Evolutionary conservation across 139 green algal genomes (phyloP).

Genomic region (Chlorella sp.): DNA sequence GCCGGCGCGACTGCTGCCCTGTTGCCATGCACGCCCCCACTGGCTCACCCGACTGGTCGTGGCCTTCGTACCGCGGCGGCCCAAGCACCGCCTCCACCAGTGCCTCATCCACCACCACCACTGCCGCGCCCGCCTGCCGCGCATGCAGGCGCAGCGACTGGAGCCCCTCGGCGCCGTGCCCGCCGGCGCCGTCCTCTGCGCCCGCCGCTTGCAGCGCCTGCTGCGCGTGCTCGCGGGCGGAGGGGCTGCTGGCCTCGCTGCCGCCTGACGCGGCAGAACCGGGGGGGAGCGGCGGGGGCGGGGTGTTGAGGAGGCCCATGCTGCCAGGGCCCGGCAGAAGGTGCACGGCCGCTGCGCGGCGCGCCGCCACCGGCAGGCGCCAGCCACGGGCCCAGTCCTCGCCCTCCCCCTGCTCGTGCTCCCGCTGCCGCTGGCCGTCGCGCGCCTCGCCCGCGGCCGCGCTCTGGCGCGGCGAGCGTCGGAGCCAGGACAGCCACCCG

Average conservation of each 20-base stretch:
- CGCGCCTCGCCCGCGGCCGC: background rate
- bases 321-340: slow-evolving; percentile 22
- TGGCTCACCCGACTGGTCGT: slow-evolving; percentile 26
- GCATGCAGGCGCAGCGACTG: background rate
- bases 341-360: background rate
- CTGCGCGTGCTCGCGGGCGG: background rate
- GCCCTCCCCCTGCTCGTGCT: slow-evolving; percentile 1
- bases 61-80: slow-evolving; percentile 45
- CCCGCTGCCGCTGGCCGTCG: background rate
- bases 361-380: background rate
- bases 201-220: background rate
- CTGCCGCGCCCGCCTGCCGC: background rate
- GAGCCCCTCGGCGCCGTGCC: background rate
- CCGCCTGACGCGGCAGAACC: background rate
- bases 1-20: too few relatives aligned
- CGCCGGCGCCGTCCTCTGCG: background rate
- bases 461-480: background rate
- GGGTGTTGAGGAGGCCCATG: slow-evolving; percentile 26
- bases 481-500: slow-evolving; percentile 26
- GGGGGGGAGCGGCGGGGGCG: background rate
- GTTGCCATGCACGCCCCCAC: too few relatives aligned
- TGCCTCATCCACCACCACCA: slow-evolving; percentile 56
- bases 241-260: background rate
- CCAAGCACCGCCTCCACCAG: slow-evolving; percentile 76
- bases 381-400: background rate